Base-by-base conservation (phyloP, 2,329 filamentous ascomycete species). In the Alternaria metachromatica region DNA sequence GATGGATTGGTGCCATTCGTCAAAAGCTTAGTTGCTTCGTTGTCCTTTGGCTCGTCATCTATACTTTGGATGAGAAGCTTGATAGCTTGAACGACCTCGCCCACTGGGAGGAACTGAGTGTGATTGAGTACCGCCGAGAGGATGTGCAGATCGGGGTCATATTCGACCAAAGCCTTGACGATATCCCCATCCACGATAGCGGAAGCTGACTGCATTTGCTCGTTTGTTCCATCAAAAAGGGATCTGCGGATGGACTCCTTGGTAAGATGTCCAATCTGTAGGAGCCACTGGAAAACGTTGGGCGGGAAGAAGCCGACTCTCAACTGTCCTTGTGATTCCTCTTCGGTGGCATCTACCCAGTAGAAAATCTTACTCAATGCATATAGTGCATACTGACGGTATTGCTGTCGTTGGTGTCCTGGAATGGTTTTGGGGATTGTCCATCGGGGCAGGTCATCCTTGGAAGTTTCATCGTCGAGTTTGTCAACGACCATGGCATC, bases 51-150 rank as follows among this genome's bases (percentile, higher is more conserved):
- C 26, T 74, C 70, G 46, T 79, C 79, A 48, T 90, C 90, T 44
- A 94, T 85, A 69, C 89, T 93, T 50, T 87, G 85, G 82, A 94
- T 90, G 15, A 94, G 82, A 3, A 87, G 80, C 57, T 88, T 86
- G 56, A 94, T 86, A 5, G 89, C 87, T 60, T 89, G 82, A 2
- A 93, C 84, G 6, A 94, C 83, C 74, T 94, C 91, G 4, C 85
- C 81, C 44, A 90, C 83, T 4, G 88, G 87, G 18, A 93, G 84
- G 70, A 88, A 87, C 8, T 90, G 91, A 6, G 86, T 85, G 43
- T 81, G 72, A 20, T 87, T 87, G 7, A 94, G 82, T 62, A 92
- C 88, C 59, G 86, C 86, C 46, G 90, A 84, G 43, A 94, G 83
- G 3, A 93, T 82, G 55, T 89, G 87, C 76, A 93, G 86, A 33